Conservation (phyloP, 768 basidiomycete species). For the Serendipita sp. region DNA sequence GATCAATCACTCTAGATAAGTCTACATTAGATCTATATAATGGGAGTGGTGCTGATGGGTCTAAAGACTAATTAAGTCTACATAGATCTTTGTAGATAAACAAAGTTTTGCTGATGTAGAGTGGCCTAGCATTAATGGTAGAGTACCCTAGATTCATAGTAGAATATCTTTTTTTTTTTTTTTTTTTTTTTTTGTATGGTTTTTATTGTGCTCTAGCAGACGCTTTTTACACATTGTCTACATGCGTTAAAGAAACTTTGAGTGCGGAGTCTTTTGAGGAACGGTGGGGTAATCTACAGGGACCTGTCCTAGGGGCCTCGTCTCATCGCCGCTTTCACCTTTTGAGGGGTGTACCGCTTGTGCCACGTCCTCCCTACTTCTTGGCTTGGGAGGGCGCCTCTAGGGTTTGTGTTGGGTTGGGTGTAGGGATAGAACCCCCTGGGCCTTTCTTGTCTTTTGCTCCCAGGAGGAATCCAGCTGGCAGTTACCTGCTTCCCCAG, state of each 20-base stretch:
- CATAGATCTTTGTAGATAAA: no score
- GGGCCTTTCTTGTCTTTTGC: no score
- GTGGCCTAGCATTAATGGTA: no score
- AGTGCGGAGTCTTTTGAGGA: background rate
- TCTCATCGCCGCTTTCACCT: background rate
- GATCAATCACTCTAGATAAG: no score
- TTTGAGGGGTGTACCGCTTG: background rate
- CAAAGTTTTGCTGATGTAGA: no score
- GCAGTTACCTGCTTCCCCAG: no score
- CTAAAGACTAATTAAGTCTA: no score
- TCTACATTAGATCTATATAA: no score
- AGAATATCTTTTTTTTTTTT: background rate
- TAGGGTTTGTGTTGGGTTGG: background rate
- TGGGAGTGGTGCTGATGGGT: no score
- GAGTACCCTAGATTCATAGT: no score
- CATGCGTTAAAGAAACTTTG: background rate
- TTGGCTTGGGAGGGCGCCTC: background rate
- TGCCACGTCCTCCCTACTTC: background rate
- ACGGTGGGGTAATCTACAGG: background rate
- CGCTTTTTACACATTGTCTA: background rate
- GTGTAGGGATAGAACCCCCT: no score
- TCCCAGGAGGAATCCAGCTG: no score
- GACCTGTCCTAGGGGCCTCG: background rate
- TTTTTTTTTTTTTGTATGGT: constrained; percentile 2
- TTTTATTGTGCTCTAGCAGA: background rate